phyloP scores from a whole-genome alignment of 495 filamentous ascomycete genomes.

The Glarea lozoyensis region DNA sequence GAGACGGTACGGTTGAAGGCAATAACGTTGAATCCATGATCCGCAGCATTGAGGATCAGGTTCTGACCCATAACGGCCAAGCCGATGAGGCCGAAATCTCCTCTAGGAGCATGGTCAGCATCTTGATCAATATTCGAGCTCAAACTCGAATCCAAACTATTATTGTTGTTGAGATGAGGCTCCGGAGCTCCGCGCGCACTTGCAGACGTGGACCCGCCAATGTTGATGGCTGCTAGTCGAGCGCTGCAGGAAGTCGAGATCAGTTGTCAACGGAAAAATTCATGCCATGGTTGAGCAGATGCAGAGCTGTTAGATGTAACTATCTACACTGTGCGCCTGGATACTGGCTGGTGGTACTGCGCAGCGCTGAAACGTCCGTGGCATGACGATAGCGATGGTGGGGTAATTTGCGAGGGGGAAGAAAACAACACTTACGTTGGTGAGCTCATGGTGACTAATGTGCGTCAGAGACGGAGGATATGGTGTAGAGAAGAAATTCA shows the following conservation, averaged over 20 bases:
- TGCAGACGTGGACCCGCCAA: conserved; percentile 38
- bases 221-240: conserved; percentile 77
- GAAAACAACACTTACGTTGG: conserved; percentile 20
- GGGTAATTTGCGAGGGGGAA: conserved; percentile 12
- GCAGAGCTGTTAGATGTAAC: conserved; percentile 1
- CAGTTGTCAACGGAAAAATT: conserved; percentile 9
- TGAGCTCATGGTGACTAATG: conserved; percentile 15
- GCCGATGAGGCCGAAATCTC: conserved; percentile 98
- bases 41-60: conserved; percentile 96
- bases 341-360: too few species aligned
- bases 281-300: background rate
- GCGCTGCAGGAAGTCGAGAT: conserved; percentile 56
- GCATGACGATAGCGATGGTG: conserved; percentile 20
- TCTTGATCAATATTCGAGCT: background rate
- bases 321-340: too few species aligned
- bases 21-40: conserved; percentile 91
- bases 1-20: conserved; percentile 96
- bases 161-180: background rate
- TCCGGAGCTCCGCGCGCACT: background rate
- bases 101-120: conserved; percentile 32
- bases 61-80: conserved; percentile 98
- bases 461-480: background rate
- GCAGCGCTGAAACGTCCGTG: too few species aligned
- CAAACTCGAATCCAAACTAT: too few species aligned
- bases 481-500: background rate